These are phyloP conservation scores for Agarophyton chilense DNA, from an alignment of 23 red algal genomes.

Conservation along the genomic window DNA sequence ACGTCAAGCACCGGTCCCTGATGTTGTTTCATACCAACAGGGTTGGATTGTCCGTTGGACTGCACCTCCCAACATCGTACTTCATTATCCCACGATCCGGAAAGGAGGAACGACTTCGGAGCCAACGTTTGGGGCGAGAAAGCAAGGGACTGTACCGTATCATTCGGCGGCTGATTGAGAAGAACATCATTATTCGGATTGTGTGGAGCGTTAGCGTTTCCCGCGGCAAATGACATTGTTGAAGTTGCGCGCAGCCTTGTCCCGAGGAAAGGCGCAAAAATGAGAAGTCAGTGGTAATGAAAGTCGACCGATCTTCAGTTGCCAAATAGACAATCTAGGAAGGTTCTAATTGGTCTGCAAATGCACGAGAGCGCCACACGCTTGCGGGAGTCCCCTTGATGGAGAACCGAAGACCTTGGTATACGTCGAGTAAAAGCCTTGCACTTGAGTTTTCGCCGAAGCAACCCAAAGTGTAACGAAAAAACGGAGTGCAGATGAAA, in stretches of 20 bases:
- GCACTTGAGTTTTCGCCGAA: no score
- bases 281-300: not conserved
- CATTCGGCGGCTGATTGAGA: constrained; percentile 84
- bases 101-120: constrained; percentile 86
- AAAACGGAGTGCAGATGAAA: no score
- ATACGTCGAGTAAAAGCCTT: no score
- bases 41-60: constrained; percentile 70
- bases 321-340: no score
- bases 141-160: constrained; percentile 86
- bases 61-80: constrained; percentile 95
- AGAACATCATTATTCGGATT: constrained; percentile 98
- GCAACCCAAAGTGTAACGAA: no score
- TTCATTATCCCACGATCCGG: constrained; percentile 94
- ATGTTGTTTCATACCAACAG: constrained; percentile 86
- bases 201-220: constrained; percentile 29
- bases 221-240: constrained; percentile 44
- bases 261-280: not conserved
- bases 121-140: constrained; percentile 92
- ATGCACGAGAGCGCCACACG: no score
- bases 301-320: no score
- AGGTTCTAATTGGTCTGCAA: no score
- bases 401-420: no score
- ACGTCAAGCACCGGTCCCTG: constrained; percentile 87
- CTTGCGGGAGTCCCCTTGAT: no score
- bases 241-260: not conserved